Percentiles rank a stretch among this genome's conserved stretches.
Conservation (phyloP, 1,284 basidiomycete genomes). For the Meripilus lineatus region DNA sequence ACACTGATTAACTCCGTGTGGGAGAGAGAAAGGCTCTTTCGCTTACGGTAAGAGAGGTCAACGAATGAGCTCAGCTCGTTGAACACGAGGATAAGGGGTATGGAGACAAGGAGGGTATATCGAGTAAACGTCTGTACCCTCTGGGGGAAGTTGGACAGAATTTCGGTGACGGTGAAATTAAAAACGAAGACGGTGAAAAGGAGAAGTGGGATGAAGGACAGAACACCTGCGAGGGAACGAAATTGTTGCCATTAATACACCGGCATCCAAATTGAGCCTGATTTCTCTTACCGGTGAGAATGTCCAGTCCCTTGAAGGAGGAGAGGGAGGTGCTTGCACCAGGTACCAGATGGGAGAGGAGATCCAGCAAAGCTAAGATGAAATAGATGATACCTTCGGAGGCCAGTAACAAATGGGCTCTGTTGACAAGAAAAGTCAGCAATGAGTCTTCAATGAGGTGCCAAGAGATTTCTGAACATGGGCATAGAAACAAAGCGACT, state of each 20-base stretch:
- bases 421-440: constrained; percentile 24
- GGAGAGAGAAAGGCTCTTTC: too few species aligned
- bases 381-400: constrained; percentile 61
- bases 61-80: constrained; percentile 64
- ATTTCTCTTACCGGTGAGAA: constrained; percentile 41
- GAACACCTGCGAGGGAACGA: constrained; percentile 44
- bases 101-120: constrained; percentile 44
- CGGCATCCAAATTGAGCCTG: background rate
- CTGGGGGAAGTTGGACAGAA: constrained; percentile 48
- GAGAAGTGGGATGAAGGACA: constrained; percentile 53
- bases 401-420: constrained; percentile 53
- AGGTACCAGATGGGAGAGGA: constrained; percentile 52
- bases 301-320: constrained; percentile 37
- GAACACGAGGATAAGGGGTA: constrained; percentile 48
- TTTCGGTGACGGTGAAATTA: constrained; percentile 40
- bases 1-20: too few species aligned
- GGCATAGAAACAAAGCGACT: too few species aligned
- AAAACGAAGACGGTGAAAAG: constrained; percentile 53
- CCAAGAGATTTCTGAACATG: too few species aligned
- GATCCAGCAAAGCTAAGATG: constrained; percentile 52
- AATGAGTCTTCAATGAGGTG: constrained; percentile 5
- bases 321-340: constrained; percentile 36
- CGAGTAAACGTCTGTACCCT: constrained; percentile 41
- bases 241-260: background rate
- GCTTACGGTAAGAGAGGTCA: constrained; percentile 53